Base-by-base conservation (phyloP, 1,284 basidiomycete genomes). In the Schizophyllum amplum region DNA sequence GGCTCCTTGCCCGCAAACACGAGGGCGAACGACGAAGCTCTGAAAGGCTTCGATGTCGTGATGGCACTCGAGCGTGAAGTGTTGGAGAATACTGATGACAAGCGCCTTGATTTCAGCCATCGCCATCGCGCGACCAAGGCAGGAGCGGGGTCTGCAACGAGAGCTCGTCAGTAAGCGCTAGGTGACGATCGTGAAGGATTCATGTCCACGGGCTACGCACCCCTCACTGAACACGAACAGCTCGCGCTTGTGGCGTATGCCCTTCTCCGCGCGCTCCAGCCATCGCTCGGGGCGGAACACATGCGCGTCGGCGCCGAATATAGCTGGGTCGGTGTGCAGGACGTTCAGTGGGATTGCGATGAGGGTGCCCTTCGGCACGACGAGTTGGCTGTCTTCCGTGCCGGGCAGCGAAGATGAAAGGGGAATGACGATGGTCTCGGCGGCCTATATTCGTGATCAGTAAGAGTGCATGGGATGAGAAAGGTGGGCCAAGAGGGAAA, bases 21-120 rank as follows among this genome's bases (percentile, higher is more conserved):
- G 74, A 48, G 82, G 79, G n/a, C 82, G 75, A 55, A 84, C 73
- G 17, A 84, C 82, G 60, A 83, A 84, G 55, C 81, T 81, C 61
- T 82, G 80, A 64, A 83, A 84, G 22, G 78, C 64, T 61, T 84
- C 82, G 53, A 84, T 82, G 24, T 81, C 70, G 51, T 69, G 63
- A 21, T 69, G 62, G 58, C 77, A 80, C 3, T 71, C 66, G 63
- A 83, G 80, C 5, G 75, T 72, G 64, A 81, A 83, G 42, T 78
- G 75, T 24, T 70, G 74, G 60, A 84, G 65, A 24, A 84, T 72
- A 13, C 75, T 74, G 21, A 78, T 65, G 23, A 74, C 68, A 54
- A 82, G 66, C 33, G 78, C 81, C 67, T 83, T 83, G 57, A 83
- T 79, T 66, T 83, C 82, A 20, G 73, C 72, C 48, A 73, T 61